phyloP scores from a whole-genome alignment of 768 basidiomycete species.

The Vararia minispora region DNA sequence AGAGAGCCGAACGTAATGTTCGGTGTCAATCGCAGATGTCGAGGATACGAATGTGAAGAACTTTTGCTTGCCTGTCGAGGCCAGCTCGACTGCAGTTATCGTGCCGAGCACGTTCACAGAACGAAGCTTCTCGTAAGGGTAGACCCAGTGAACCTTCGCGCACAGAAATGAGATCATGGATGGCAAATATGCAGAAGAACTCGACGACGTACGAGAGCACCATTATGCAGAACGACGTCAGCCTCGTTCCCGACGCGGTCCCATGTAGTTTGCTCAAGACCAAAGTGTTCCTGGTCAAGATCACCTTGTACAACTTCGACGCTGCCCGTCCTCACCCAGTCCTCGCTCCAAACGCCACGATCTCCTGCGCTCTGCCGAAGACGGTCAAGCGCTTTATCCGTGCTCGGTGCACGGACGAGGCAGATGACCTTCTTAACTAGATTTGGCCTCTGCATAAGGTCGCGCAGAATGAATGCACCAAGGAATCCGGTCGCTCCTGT shows the following conservation, averaged over 20 bases:
- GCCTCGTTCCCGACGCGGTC: slow-evolving; percentile 51
- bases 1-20: slow-evolving; percentile 80
- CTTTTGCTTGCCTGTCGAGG: slow-evolving; percentile 65
- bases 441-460: slow-evolving; percentile 53
- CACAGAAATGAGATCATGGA: neutral
- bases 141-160: slow-evolving; percentile 92
- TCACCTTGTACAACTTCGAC: slow-evolving; percentile 83
- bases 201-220: slow-evolving; percentile 80
- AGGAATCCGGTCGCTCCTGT: slow-evolving; percentile 97
- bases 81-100: slow-evolving; percentile 71
- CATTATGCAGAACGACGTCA: slow-evolving; percentile 87
- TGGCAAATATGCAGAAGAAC: neutral
- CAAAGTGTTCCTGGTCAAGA: slow-evolving; percentile 64
- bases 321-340: slow-evolving; percentile 57
- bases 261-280: slow-evolving; percentile 59
- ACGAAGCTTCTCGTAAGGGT: slow-evolving; percentile 90
- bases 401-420: slow-evolving; percentile 67
- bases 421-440: slow-evolving; percentile 82
- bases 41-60: slow-evolving; percentile 85
- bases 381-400: slow-evolving; percentile 53
- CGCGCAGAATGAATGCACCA: slow-evolving; percentile 81
- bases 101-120: slow-evolving; percentile 91
- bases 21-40: slow-evolving; percentile 89
- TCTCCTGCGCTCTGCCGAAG: slow-evolving; percentile 63
- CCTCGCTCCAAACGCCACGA: slow-evolving; percentile 81